phyloP scores from a whole-genome alignment of 2,329 filamentous ascomycete genomes.

The Colletotrichum tropicicola region DNA sequence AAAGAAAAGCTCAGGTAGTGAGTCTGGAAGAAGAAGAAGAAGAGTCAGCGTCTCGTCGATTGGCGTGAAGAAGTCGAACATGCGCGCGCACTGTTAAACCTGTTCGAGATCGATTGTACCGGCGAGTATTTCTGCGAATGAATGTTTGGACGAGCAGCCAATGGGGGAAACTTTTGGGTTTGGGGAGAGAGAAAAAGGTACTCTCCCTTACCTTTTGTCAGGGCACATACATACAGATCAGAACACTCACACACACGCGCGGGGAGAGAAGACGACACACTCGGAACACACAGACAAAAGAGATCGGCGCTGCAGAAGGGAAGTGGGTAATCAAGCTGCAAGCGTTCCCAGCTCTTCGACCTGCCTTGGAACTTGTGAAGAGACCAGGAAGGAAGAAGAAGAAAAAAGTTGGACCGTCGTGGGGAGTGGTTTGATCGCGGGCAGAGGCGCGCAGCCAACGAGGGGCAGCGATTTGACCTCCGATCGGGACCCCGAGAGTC shows the following conservation, averaged over 20 bases:
- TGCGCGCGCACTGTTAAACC: neutral
- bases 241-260: no score
- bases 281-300: neutral
- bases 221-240: no score
- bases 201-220: no score
- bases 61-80: no score
- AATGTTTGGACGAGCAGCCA: neutral
- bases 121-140: slow-evolving; percentile 22
- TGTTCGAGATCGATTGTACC: neutral
- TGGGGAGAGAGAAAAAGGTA: neutral
- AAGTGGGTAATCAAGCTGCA: neutral
- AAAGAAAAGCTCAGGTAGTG: neutral
- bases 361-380: neutral
- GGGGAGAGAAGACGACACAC: neutral
- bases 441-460: neutral
- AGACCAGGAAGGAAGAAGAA: neutral
- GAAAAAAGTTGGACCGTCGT: slow-evolving; percentile 4
- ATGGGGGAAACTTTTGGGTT: slow-evolving; percentile 3
- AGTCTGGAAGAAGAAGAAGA: neutral
- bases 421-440: slow-evolving; percentile 1
- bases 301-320: neutral
- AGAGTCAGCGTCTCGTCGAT: neutral
- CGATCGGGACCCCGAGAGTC: neutral
- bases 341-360: neutral
- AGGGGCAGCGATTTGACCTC: neutral